A percentile compares a stretch with the other conserved stretches of the same genome.
Conservation (phyloP, 805 yeast species). For the Zygoascus ofunaensis region DNA sequence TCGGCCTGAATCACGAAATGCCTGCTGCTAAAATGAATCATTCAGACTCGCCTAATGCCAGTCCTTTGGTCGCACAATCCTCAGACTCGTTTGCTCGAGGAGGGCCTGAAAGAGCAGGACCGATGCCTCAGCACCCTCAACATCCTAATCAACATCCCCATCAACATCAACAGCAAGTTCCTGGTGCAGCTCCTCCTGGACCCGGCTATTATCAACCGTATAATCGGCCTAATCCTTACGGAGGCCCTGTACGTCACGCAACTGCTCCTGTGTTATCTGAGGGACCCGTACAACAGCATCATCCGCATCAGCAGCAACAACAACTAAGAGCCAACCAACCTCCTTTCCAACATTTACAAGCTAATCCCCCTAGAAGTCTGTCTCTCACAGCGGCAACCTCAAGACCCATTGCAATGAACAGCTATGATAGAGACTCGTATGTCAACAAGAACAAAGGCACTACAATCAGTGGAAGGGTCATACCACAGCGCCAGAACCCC, state of each 20-base stretch:
- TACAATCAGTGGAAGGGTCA: conserved; percentile 21
- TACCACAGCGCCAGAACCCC: conserved; percentile 15
- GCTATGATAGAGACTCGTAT: conserved; percentile 1
- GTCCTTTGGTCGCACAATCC: neutral
- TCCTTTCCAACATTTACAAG: neutral
- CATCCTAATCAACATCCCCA: neutral
- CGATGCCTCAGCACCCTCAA: neutral
- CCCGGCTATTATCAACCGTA: neutral
- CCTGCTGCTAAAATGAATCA: neutral
- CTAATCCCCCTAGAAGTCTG: conserved; percentile 9
- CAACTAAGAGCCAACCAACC: neutral
- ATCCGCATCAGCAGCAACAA: neutral
- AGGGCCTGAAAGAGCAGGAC: neutral
- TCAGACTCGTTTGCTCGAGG: neutral
- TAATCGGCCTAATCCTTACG: neutral
- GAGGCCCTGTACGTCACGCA: neutral
- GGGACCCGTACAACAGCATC: neutral
- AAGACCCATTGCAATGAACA: neutral
- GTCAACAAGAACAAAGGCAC: conserved; percentile 7
- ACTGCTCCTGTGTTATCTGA: neutral
- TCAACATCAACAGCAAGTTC: neutral
- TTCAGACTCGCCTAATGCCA: neutral
- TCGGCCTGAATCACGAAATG: neutral
- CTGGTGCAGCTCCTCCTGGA: neutral
- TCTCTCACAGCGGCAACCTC: conserved; percentile 10